Conservation (phyloP, 2,329 filamentous ascomycete species). For the Septoria petroselini region DNA sequence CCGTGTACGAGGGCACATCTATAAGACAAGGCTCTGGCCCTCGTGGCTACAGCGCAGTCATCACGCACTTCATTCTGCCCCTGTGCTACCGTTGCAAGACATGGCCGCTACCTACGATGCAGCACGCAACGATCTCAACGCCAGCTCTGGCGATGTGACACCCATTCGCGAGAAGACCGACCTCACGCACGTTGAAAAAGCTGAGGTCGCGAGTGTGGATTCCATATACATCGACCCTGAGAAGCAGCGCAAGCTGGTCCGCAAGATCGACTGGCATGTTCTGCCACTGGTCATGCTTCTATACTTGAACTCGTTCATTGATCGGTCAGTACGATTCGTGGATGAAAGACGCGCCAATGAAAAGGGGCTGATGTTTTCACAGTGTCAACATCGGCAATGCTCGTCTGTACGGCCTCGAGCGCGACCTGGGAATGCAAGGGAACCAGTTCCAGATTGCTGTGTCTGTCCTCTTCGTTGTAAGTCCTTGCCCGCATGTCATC, state of each 20-base stretch:
- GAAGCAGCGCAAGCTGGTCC: conserved; percentile 56
- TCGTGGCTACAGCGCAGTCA: neutral
- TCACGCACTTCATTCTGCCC: neutral
- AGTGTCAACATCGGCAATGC: conserved; percentile 20
- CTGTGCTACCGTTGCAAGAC: neutral
- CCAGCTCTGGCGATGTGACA: conserved; percentile 11
- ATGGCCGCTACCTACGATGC: neutral
- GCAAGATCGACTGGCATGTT: conserved; percentile 67
- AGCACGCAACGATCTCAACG: neutral
- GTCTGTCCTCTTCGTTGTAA: conserved; percentile 22
- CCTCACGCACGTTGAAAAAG: conserved; percentile 4
- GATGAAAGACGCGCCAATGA: too few species aligned
- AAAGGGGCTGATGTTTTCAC: neutral
- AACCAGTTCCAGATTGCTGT: conserved; percentile 23
- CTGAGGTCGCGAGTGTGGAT: neutral
- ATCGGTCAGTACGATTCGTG: conserved; percentile 44
- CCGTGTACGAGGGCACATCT: too few species aligned
- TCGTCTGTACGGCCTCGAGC: conserved; percentile 16
- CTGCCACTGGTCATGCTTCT: conserved; percentile 68
- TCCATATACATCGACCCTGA: conserved; percentile 36
- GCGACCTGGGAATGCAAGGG: conserved; percentile 16
- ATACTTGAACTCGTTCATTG: conserved; percentile 72
- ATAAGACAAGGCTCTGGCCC: neutral
- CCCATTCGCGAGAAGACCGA: conserved; percentile 4
- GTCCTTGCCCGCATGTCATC: neutral